Evolutionary conservation across 352 stramenopile species (phyloP).

Genomic region (Stramenopiles sp.): DNA sequence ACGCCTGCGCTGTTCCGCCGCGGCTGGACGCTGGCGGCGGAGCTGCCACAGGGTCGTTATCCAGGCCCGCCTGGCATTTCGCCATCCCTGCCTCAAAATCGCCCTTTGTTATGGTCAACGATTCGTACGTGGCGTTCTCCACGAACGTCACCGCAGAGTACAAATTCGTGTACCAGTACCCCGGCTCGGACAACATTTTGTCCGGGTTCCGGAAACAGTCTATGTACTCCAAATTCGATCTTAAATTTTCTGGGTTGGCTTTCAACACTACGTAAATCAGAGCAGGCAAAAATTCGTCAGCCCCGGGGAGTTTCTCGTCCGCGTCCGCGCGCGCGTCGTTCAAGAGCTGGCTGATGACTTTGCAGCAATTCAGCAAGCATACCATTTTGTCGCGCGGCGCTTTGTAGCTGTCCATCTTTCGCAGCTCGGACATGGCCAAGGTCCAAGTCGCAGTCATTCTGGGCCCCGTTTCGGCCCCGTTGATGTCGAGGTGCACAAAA

Average conservation of each 20-base stretch:
- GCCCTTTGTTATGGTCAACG: conserved; percentile 42
- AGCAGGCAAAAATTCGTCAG: conserved; percentile 67
- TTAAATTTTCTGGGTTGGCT: conserved; percentile 46
- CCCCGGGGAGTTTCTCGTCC: conserved; percentile 39
- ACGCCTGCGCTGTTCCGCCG: too few species aligned
- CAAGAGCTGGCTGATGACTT: conserved; percentile 43
- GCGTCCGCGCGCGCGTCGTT: conserved; percentile 22
- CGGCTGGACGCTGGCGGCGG: too few species aligned
- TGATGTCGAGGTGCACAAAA: conserved; percentile 56
- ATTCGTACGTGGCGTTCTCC: conserved; percentile 41
- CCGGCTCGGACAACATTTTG: conserved; percentile 50
- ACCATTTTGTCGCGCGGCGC: conserved; percentile 56
- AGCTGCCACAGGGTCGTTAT: conserved; percentile 16
- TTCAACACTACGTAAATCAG: conserved; percentile 65
- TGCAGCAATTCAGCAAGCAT: conserved; percentile 41
- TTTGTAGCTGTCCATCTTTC: conserved; percentile 26
- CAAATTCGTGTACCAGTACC: conserved; percentile 74
- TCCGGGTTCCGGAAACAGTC: conserved; percentile 40
- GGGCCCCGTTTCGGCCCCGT: conserved; percentile 14
- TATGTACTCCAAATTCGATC: conserved; percentile 59
- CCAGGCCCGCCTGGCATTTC: conserved; percentile 25
- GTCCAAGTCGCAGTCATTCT: conserved; percentile 31
- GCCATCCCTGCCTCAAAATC: conserved; percentile 43
- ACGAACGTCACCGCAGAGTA: conserved; percentile 49
- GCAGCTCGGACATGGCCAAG: conserved; percentile 18